Conservation (phyloP, 768 basidiomycete genomes). For the Jaapia argillacea region DNA sequence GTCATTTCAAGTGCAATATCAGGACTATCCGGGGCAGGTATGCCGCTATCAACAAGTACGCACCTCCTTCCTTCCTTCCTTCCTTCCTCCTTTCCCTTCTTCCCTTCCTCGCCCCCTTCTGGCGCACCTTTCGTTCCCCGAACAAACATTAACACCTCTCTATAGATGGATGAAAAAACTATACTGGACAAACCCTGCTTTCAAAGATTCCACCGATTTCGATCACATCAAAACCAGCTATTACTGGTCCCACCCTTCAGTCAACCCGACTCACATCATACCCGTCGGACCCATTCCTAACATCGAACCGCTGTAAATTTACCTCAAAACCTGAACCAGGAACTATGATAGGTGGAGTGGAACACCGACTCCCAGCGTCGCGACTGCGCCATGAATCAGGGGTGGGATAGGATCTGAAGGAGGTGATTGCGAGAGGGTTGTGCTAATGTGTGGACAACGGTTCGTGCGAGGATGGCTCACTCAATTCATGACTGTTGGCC, state of each 20-base stretch:
- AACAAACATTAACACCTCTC: background rate
- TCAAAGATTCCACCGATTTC: constrained; percentile 82
- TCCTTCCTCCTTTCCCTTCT: constrained; percentile 4
- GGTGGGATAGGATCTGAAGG: too few species aligned
- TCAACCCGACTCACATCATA: constrained; percentile 10
- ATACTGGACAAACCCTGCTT: constrained; percentile 87
- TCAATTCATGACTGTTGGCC: too few species aligned
- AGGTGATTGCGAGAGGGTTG: too few species aligned
- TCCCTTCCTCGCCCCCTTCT: background rate
- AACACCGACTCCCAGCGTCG: too few species aligned
- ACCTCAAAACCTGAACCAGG: too few species aligned
- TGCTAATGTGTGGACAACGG: too few species aligned
- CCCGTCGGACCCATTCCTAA: background rate
- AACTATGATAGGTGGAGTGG: too few species aligned
- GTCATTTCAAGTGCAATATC: constrained; percentile 92
- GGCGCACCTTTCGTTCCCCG: background rate
- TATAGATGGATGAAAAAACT: constrained; percentile 72
- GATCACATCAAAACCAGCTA: constrained; percentile 79
- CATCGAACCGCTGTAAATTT: background rate
- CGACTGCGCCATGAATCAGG: too few species aligned
- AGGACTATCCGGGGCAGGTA: constrained; percentile 81
- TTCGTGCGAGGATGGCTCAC: too few species aligned
- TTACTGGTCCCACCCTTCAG: constrained; percentile 49
- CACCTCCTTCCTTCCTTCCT: constrained; percentile 3
- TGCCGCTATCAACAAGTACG: constrained; percentile 64